Conservation (phyloP, 495 filamentous ascomycete genomes). For the Penicillium simplicissimum region DNA sequence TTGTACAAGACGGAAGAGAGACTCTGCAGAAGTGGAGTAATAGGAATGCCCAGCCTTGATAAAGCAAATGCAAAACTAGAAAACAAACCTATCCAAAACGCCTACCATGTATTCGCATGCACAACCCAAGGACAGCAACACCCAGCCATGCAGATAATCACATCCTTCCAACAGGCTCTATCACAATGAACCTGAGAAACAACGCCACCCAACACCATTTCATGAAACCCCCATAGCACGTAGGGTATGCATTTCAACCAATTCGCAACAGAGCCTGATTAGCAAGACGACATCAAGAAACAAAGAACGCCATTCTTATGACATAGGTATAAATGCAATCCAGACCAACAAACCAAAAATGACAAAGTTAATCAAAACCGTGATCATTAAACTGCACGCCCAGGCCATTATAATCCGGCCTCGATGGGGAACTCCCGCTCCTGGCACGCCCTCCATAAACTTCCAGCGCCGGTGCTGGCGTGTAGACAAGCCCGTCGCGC, state of each 20-base stretch:
- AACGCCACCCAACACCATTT: neutral
- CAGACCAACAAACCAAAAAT: neutral
- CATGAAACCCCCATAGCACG: too few species aligned
- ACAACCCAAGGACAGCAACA: neutral
- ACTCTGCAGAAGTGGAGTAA: neutral
- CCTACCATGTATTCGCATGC: neutral
- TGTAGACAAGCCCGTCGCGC: slow-evolving; percentile 25
- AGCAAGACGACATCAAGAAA: neutral
- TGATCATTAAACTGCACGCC: slow-evolving; percentile 23
- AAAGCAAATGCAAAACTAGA: neutral
- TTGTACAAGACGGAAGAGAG: neutral
- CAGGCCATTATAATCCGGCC: slow-evolving; percentile 26
- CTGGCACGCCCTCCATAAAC: slow-evolving; percentile 28
- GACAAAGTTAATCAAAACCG: neutral
- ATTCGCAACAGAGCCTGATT: neutral
- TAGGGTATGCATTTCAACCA: neutral
- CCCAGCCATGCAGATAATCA: neutral
- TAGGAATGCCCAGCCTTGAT: neutral
- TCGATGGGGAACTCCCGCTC: slow-evolving; percentile 59
- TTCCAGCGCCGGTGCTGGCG: slow-evolving; percentile 22
- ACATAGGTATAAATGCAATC: neutral
- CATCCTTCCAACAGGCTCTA: neutral
- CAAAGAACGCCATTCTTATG: neutral
- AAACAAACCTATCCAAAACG: neutral
- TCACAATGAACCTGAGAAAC: neutral